phyloP scores from a whole-genome alignment of 768 basidiomycete genomes.

The Mycena amicta region DNA sequence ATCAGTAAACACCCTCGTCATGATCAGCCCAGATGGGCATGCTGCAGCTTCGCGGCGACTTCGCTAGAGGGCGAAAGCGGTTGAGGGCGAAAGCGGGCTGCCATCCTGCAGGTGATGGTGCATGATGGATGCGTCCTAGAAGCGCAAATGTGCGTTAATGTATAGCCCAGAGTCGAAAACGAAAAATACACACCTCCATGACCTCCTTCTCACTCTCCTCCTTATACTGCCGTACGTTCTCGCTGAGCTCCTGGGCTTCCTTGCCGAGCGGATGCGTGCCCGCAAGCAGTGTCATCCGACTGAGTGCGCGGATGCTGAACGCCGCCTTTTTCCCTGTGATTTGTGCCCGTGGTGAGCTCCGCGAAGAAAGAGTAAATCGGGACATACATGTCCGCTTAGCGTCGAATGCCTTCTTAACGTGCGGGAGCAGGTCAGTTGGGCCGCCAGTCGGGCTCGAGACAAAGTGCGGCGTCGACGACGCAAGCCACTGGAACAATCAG shows the following conservation, averaged over 20 bases:
- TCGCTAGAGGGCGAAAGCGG: background rate
- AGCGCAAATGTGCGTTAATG: conserved; percentile 19
- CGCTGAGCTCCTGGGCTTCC: conserved; percentile 53
- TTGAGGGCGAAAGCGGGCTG: background rate
- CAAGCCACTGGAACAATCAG: conserved; percentile 61
- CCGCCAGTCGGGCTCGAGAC: conserved; percentile 61
- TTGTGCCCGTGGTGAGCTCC: conserved; percentile 7
- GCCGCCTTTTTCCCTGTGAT: conserved; percentile 83
- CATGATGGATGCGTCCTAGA: conserved; percentile 46
- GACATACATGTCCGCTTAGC: conserved; percentile 82
- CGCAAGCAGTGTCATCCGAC: conserved; percentile 70
- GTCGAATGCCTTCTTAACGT: conserved; percentile 88
- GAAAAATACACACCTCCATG: conserved; percentile 31
- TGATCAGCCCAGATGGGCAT: background rate
- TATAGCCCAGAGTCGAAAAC: background rate
- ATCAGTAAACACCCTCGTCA: background rate
- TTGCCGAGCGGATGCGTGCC: conserved; percentile 35
- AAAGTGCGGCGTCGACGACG: conserved; percentile 67
- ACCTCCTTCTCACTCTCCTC: conserved; percentile 74
- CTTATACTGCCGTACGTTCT: conserved; percentile 69
- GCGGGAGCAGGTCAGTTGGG: conserved; percentile 80
- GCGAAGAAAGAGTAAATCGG: conserved; percentile 3
- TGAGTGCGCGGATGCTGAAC: conserved; percentile 82
- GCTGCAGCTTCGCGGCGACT: background rate
- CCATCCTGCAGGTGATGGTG: conserved; percentile 43